Percentiles rank a stretch among this genome's conserved stretches.
Evolutionary conservation across 225 moss, liverwort and hornwort species (phyloP).

Genomic region (Anthoceros angustus): DNA sequence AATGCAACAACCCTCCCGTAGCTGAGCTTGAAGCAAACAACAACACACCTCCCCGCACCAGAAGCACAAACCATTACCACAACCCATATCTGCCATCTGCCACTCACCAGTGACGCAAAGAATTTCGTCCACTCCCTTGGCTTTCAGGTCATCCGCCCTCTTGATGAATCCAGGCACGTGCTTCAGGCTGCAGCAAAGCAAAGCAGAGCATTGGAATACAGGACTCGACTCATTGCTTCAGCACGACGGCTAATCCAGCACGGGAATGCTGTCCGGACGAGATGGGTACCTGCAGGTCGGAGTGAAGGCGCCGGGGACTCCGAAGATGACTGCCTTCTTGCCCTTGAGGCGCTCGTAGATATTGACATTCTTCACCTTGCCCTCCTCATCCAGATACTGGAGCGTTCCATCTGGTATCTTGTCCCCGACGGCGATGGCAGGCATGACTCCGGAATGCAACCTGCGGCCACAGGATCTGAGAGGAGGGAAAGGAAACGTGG

Average conservation of each 20-base stretch:
- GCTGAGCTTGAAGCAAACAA: background rate
- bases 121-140: constrained; percentile 47
- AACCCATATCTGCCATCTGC: background rate
- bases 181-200: constrained; percentile 40
- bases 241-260: background rate
- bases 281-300: constrained; percentile 58
- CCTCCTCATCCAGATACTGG: constrained; percentile 43
- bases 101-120: constrained; percentile 52
- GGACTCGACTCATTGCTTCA: background rate
- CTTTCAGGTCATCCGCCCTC: constrained; percentile 43
- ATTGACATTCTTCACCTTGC: constrained; percentile 39
- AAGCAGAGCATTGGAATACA: background rate
- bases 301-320: constrained; percentile 81
- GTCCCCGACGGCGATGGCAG: constrained; percentile 45
- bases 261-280: background rate
- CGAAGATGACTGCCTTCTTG: constrained; percentile 53
- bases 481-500: no score
- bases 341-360: constrained; percentile 40
- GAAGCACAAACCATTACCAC: background rate
- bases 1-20: background rate
- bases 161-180: constrained; percentile 73
- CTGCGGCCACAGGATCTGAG: no score
- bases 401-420: constrained; percentile 54
- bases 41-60: background rate
- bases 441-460: background rate